Base-by-base conservation (phyloP, 2,329 filamentous ascomycete genomes). In the Tricladium varicosporioides region DNA sequence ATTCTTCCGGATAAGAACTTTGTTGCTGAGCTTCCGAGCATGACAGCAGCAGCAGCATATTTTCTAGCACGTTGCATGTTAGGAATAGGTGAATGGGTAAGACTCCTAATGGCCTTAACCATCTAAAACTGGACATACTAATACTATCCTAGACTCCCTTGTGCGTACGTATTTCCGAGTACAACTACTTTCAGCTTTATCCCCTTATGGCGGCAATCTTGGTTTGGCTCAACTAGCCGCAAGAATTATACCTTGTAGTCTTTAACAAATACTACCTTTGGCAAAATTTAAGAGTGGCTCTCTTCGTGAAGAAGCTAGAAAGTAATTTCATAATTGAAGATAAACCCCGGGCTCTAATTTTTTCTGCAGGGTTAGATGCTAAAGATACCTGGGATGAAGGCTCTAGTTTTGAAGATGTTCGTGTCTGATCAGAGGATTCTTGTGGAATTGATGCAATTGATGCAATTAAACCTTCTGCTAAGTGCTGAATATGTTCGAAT, bases 181-280 rank as follows among this genome's bases (percentile, higher is more conserved):
- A 40, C 36, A 40, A 40, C 36, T 40, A 40, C 36, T 40, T 10
- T 40, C 50, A 75, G 62, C 32, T 69, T 71, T 2, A 48, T 61
- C 42, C 36, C 9, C 9, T 10, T 40, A 40, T 40, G n/a, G 36
- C 11, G n/a, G 36, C 36, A 40, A 40, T 40, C 36, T 40, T 40
- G 36, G 36, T 5, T 40, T 40, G 36, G 36, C 36, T 40, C n/a
- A 40, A 40, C 11, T 10, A 40, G 11, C n/a, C 36, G 36, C n/a
- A 40, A 40, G 36, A 40, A 40, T 40, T 10, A 40, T 40, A 40
- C 11, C 36, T 40, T 40, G 36, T 10, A 11, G 36, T 10, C 36
- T 40, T 40, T 40, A 40, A 40, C 36, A 40, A 40, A 40, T 40
- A 40, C 36, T 40, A 10, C 36, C 36, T 40, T 40, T 2, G 36